Base-by-base conservation (phyloP, 2,329 filamentous ascomycete species). In the Incumbomyces lentus region DNA sequence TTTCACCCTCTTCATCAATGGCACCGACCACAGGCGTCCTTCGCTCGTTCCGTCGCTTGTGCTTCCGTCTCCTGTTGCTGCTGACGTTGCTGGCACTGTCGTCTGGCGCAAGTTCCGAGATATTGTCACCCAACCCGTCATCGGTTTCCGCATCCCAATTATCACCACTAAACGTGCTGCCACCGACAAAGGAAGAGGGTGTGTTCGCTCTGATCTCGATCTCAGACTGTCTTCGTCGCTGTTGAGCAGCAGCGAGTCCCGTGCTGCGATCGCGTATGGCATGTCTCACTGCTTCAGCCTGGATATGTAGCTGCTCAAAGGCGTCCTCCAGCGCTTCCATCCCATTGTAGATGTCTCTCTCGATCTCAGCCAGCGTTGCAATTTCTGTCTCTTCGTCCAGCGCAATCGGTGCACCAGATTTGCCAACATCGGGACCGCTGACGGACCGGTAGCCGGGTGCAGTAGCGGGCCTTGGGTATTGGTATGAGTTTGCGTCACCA, bases 321-420 rank as follows among this genome's bases (percentile, higher is more conserved):
- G 89, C 88, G 60, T 95, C 87, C 64, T 96, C 90, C 18, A 96
- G 75, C 0, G 81, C 81, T 66, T 96, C 90, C 90, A 96, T 96
- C 51, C 89, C 86, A 30, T 80, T 75, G 66, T 90, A 95, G 48
- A 96, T 94, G 59, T 95, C 87, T 6, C 88, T 80, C 65, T 96
- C 90, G 33, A 95, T 81, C 65, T 95, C 90, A 6, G 87, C 87
- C 5, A 95, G 74, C 1, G 86, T 84, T 1, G 85, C 85, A 58
- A 95, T 89, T 63, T 95, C 90, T 45, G 86, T 86, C 59, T 96
- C 90, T 64, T 96, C 90, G 61, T 95, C 90, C 49, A 94, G 78
- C 2, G 88, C 89, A 3, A 96, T 89, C 2, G 81, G 82, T 0
- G 80, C 82, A n/a, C 81, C 69, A 48, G 49, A 65, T 72, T 62